Percentiles rank a stretch among this genome's conserved stretches.
phyloP scores from a whole-genome alignment of 106 monocot genomes.

The Dendrobium nobile region DNA sequence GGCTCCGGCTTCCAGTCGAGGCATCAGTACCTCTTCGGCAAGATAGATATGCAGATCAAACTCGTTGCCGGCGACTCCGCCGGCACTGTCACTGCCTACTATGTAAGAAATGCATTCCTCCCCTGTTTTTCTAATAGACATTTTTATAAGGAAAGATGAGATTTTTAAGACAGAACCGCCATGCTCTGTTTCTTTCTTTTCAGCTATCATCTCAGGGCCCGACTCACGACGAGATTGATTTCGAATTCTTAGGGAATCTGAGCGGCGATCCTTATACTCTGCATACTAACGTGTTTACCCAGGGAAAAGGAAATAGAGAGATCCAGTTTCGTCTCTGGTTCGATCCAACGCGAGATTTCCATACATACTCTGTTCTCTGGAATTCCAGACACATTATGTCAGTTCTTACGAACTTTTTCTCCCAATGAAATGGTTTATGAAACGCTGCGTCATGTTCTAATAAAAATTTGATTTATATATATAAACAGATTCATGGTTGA shows the following conservation, averaged over 20 bases:
- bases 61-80: conserved; percentile 20
- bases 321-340: conserved; percentile 57
- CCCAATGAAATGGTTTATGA: not conserved
- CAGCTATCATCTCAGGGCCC: conserved; percentile 16
- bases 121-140: not conserved
- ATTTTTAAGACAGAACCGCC: not conserved
- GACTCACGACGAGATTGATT: conserved; percentile 44
- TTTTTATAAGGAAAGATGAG: not conserved
- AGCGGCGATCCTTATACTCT: conserved; percentile 50
- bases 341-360: conserved; percentile 46
- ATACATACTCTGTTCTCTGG: conserved; percentile 60
- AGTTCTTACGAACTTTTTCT: not conserved
- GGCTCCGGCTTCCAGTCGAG: conserved; percentile 21
- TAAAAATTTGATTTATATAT: not conserved
- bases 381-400: conserved; percentile 25
- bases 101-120: conserved; percentile 11
- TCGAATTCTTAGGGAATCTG: conserved; percentile 56
- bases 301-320: conserved; percentile 50
- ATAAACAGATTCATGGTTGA: conserved; percentile 18
- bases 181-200: not conserved
- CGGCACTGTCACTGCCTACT: conserved; percentile 20
- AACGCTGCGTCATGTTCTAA: not conserved
- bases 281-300: conserved; percentile 54
- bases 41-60: conserved; percentile 25
- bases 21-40: conserved; percentile 20